Base-by-base conservation (phyloP, 202 grass and related monocot genomes). In the Setaria viridis region DNA sequence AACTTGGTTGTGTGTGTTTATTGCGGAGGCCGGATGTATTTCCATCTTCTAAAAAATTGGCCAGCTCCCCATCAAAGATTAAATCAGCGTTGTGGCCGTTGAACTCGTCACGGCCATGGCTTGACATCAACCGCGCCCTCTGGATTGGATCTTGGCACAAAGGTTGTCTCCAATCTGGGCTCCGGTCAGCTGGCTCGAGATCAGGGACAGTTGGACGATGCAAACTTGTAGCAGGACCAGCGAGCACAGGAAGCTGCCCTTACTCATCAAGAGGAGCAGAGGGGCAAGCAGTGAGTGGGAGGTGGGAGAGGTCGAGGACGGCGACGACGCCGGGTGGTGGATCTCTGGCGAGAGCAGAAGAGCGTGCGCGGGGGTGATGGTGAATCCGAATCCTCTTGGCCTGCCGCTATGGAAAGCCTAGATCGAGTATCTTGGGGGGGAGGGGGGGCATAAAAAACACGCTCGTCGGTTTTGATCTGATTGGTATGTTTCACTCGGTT, bases 71-170 rank as follows among this genome's bases (percentile, higher is more conserved):
- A 5, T 15, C 1, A 1, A 25, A 67, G 63, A 9, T 41, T 1
- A n/a, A 37, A 83, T 57, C n/a, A 67, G 30, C 50, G 3, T 0
- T 59, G 34, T 3, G 10, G 41, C 20, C 11, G 14, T 11, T 11
- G 14, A 58, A 43, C 41, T 68, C n/a, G 19, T 74, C 49, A 7
- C 4, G 0, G 11, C 9, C 76, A 70, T 15, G 77, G 33, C 43
- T 76, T 25, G 49, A 21, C 87, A 85, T 89, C 41, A 42, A 62
- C 55, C 41, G 17, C 30, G 39, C 19, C 34, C 46, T 16, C 74
- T 25, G 11, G 82, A 62, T 69, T 17, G 87, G 77, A 89, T 85
- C 87, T 85, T 62, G 82, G 10, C 58, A 41, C 37, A 66, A 6
- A 80, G 3, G 75, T 14, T 45, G 8, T 9, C 11, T 46, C 45